These are phyloP conservation scores for Cyberlindnera lachancei DNA, from an alignment of 805 yeast genomes.

Conservation along the genomic window DNA sequence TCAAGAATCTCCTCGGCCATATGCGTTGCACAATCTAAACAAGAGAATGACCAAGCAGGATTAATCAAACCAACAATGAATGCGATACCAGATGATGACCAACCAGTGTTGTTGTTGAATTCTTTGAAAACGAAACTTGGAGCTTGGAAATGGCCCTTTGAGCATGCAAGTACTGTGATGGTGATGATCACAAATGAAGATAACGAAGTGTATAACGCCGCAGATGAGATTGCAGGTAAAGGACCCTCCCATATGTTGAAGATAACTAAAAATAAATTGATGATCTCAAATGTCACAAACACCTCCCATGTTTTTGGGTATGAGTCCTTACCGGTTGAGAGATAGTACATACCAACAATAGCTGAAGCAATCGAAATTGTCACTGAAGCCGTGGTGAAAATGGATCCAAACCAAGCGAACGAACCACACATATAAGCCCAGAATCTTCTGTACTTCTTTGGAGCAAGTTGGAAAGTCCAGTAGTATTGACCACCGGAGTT, in stretches of 20 bases:
- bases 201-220: conserved; percentile 45
- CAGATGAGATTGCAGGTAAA: conserved; percentile 42
- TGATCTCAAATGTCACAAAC: conserved; percentile 40
- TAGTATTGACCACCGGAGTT: conserved; percentile 54
- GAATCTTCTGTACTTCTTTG: conserved; percentile 29
- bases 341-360: conserved; percentile 41
- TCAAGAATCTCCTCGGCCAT: conserved; percentile 56
- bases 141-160: conserved; percentile 43
- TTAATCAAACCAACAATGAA: conserved; percentile 65
- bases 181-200: conserved; percentile 47
- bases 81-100: conserved; percentile 52
- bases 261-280: conserved; percentile 35
- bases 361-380: conserved; percentile 46
- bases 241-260: conserved; percentile 45
- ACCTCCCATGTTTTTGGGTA: conserved; percentile 45
- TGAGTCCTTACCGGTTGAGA: conserved; percentile 27
- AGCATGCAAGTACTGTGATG: conserved; percentile 42
- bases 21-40: conserved; percentile 66
- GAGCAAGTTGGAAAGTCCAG: conserved; percentile 51
- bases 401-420: conserved; percentile 53
- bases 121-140: conserved; percentile 47
- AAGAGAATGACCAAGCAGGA: conserved; percentile 64
- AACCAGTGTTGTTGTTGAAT: conserved; percentile 52
- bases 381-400: conserved; percentile 56
- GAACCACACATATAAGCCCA: conserved; percentile 52